Evolutionary conservation across 805 yeast species (phyloP), one percentile per base, ranked within the genome.

Genomic region (Ogataea pini): DNA sequence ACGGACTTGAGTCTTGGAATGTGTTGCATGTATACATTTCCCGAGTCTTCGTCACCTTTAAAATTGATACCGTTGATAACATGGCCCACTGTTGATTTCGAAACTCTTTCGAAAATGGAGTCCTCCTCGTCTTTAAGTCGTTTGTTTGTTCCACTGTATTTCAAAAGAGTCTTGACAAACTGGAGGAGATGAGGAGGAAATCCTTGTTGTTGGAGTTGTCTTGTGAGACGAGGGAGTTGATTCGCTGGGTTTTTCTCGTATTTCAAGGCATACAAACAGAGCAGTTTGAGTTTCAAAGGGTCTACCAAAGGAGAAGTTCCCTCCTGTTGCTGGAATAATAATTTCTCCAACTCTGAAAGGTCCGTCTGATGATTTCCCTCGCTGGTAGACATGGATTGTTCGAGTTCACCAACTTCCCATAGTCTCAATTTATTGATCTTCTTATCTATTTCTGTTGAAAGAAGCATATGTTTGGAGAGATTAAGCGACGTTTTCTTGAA

Each of bases 21-120:
- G 61, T 91, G 96, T 70, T 94, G 99, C 85, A 96, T 90, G 70
- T 83, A 94, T 4, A 92, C 80, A 60, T 86, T 87, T 47, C 83
- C 85, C 2, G 77, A 72, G 29, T 74, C 69, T 50, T 65, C 70
- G 44, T 69, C 68, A 3, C 62, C 61, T 36, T 65, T 62, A 54
- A 71, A 62, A 42, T 45, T 52, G 48, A 62, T 41, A 1, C 75
- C 74, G 41, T 69, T 67, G 38, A 67, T 56, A 33, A 61, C 28
- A 38, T 56, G 55, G 17, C 62, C 61, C 24, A 65, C 50, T 4
- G 52, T 22, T 22, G 63, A 28, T 49, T 51, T 36, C 31, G 60
- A 56, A 7, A 59, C 52, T 28, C 55, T 56, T 19, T 61, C 63
- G 31, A 64, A 64, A 14, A 65, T 47, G 9, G 63, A 55, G 3